Evolutionary conservation across 768 basidiomycete species (phyloP).

Genomic region (Amanita rubescens): DNA sequence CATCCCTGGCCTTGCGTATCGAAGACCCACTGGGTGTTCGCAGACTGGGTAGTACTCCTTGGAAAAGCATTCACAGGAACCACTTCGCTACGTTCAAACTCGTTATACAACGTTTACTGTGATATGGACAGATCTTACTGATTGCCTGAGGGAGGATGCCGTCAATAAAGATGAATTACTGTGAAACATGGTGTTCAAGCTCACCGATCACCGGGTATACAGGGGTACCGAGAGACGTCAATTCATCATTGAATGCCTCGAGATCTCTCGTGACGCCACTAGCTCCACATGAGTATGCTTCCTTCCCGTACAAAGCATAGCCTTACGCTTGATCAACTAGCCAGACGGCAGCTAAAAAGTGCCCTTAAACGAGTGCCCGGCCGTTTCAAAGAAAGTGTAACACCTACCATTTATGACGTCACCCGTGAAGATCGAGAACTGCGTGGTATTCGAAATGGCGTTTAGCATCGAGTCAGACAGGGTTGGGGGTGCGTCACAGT

Average conservation of each 20-base stretch:
- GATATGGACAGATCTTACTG: constrained; percentile 29
- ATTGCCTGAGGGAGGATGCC: constrained; percentile 29
- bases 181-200: constrained; percentile 1
- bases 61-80: constrained; percentile 56
- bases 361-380: neutral
- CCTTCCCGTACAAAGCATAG: neutral
- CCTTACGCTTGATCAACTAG: constrained; percentile 35
- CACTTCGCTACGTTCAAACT: constrained; percentile 33
- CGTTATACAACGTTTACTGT: neutral
- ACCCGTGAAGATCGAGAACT: constrained; percentile 56
- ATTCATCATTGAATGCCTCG: constrained; percentile 37
- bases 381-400: neutral
- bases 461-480: constrained; percentile 45
- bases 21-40: constrained; percentile 48
- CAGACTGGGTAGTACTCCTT: constrained; percentile 31
- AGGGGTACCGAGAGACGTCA: constrained; percentile 31
- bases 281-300: neutral
- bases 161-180: neutral
- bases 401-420: constrained; percentile 51
- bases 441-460: constrained; percentile 30
- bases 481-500: constrained; percentile 45
- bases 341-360: constrained; percentile 40
- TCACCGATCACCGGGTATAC: constrained; percentile 46
- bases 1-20: constrained; percentile 43
- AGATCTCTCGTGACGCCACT: constrained; percentile 41